Base-by-base conservation (phyloP, 2,329 filamentous ascomycete species). In the Nannizziopsis arthrosporioides region DNA sequence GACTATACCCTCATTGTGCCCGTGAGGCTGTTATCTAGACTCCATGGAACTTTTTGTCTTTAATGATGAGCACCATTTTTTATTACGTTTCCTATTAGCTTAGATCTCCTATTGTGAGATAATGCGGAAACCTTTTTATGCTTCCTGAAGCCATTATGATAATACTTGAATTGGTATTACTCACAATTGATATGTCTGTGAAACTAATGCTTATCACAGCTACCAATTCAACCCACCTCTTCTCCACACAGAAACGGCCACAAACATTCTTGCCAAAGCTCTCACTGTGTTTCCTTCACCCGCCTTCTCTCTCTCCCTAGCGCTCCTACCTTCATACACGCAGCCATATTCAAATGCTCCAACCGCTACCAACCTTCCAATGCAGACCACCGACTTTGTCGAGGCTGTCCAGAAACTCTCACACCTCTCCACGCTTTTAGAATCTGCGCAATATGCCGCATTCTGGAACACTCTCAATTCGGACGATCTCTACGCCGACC, bases 151-250 rank as follows among this genome's bases (percentile, higher is more conserved):
- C 14, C 12, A 36, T n/a, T 2, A 7, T 17, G 5, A n/a, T 22
- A 32, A 14, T 3, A 8, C n/a, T 42, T 3, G 1, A 32, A 37
- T 12, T 40, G 36, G 4, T 10, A 14, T 14, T 32, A 7, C 15
- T 35, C 11, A 11, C n/a, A 6, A 32, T 19, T 27, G 1, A 8
- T 41, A 12, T 41, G 40, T 19, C 12, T 46, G 32, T 49, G 35
- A 22, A n/a, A 27, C 36, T 43, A 31, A 39, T 18, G 14, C 14
- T 31, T 31, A 39, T 30, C 8, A 54, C 50, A 98, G 92, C 56
- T 98, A 98, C 78, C 93, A 98, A 74, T 94, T 98, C 74, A 98
- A 98, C 80, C 92, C 92, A 45, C 89, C 96, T 75, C 86, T 94
- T 60, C 82, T 89, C 65, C 90, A 92, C 74, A 85, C 94, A 64